Conservation (phyloP, 2,329 filamentous ascomycete species). For the Alternaria sp. region DNA sequence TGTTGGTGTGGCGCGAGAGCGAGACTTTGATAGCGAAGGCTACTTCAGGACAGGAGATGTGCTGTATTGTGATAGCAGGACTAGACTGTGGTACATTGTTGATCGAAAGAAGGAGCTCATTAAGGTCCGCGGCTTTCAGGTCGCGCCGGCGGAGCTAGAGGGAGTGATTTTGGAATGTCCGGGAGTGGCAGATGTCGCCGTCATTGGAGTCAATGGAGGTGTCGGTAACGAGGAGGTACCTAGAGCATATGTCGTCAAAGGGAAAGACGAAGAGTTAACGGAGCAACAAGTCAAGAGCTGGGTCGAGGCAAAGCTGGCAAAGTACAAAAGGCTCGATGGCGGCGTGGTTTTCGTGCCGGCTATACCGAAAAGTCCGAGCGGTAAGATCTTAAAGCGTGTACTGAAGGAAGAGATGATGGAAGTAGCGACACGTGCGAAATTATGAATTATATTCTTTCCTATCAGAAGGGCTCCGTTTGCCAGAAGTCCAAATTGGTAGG, state of each 20-base stretch:
- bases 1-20: not conserved
- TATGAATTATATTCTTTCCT: not conserved
- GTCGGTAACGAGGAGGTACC: not conserved
- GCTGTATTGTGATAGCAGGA: not conserved
- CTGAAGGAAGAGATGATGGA: not conserved
- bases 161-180: constrained; percentile 46
- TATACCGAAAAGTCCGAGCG: not conserved
- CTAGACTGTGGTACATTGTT: constrained; percentile 69
- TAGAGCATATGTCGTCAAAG: not conserved
- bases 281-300: not conserved
- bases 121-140: constrained; percentile 50
- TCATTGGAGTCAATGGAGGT: not conserved
- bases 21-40: not conserved
- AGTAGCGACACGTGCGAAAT: not conserved
- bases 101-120: constrained; percentile 64
- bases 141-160: constrained; percentile 54
- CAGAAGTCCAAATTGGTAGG: constrained; percentile 43
- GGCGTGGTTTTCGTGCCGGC: not conserved
- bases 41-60: not conserved
- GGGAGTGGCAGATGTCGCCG: constrained; percentile 49
- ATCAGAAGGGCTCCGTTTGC: constrained; percentile 36
- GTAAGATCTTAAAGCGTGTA: not conserved
- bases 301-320: not conserved
- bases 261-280: not conserved
- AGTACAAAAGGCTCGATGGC: not conserved